Evolutionary conservation across 768 basidiomycete species (phyloP).

Genomic region (Psilocybe sp.): DNA sequence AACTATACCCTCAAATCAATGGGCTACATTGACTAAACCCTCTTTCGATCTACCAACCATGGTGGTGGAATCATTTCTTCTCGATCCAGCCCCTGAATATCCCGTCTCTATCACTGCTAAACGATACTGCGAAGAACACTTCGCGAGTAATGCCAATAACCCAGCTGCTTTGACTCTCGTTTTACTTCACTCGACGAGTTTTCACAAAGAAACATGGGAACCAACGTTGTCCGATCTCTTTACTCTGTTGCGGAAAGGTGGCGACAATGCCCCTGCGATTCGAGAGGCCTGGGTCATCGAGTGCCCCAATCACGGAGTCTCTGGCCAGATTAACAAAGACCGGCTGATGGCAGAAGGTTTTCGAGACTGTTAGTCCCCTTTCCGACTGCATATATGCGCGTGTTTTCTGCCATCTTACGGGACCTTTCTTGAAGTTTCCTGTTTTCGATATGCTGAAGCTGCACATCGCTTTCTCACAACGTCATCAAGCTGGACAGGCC

Average conservation of each 20-base stretch:
- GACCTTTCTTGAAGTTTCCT: conserved; percentile 45
- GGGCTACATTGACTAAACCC: neutral
- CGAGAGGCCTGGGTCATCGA: conserved; percentile 68
- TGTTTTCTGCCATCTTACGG: conserved; percentile 2
- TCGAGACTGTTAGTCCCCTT: conserved; percentile 38
- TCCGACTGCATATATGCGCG: conserved; percentile 2
- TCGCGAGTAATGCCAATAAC: conserved; percentile 31
- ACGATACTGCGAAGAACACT: conserved; percentile 47
- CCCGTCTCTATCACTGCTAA: conserved; percentile 55
- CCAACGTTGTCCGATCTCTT: conserved; percentile 54
- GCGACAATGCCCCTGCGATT: conserved; percentile 21
- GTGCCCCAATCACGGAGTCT: conserved; percentile 71
- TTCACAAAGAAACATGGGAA: conserved; percentile 76
- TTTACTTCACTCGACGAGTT: conserved; percentile 68
- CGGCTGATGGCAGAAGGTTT: conserved; percentile 41
- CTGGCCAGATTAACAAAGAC: conserved; percentile 51
- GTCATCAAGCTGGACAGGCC: conserved; percentile 33
- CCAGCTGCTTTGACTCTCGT: conserved; percentile 52
- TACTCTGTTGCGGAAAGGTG: conserved; percentile 17
- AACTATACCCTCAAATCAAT: too few species aligned
- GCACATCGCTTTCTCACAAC: conserved; percentile 53
- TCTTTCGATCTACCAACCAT: conserved; percentile 5
- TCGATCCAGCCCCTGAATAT: conserved; percentile 37
- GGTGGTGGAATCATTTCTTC: conserved; percentile 17
- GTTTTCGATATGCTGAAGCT: conserved; percentile 60